A percentile compares a stretch with the other conserved stretches of the same genome.
Conservation (phyloP, 2,329 filamentous ascomycete genomes). For the Sarocladiaceae sp. region DNA sequence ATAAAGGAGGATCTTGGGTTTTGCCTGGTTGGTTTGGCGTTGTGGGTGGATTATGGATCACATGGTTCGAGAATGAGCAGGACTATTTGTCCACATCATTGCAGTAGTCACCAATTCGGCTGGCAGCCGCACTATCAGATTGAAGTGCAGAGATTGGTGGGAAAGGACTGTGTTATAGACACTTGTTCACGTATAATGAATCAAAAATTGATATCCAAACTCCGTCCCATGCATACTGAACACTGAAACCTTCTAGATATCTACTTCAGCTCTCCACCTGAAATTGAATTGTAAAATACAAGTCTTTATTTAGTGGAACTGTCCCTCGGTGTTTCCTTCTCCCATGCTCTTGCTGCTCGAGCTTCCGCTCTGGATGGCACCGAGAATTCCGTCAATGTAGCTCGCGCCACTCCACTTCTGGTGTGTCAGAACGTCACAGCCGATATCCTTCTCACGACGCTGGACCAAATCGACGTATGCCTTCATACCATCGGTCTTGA, state of each 20-base stretch:
- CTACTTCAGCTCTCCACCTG: too few species aligned
- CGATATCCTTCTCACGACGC: slow-evolving; percentile 81
- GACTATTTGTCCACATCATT: too few species aligned
- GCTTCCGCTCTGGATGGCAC: slow-evolving; percentile 86
- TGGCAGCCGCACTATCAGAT: background rate
- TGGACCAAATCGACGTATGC: slow-evolving; percentile 96
- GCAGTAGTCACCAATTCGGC: too few species aligned
- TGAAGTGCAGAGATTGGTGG: background rate
- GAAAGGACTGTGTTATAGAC: background rate
- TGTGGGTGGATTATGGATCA: too few species aligned
- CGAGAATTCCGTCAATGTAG: slow-evolving; percentile 85
- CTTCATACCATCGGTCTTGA: slow-evolving; percentile 91
- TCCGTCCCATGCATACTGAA: background rate
- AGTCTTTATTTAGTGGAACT: slow-evolving; percentile 40
- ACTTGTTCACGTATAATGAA: too few species aligned
- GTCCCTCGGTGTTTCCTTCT: slow-evolving; percentile 82
- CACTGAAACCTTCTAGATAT: too few species aligned
- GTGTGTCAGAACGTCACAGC: slow-evolving; percentile 89
- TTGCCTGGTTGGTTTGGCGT: too few species aligned
- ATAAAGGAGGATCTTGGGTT: too few species aligned
- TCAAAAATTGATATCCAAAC: background rate
- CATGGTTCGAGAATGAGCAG: too few species aligned
- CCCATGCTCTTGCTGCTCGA: slow-evolving; percentile 91
- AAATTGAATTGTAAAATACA: too few species aligned
- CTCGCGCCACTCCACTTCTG: slow-evolving; percentile 74